Conservation (phyloP, 1,284 basidiomycete genomes). For the Singerocomus inundabilis region DNA sequence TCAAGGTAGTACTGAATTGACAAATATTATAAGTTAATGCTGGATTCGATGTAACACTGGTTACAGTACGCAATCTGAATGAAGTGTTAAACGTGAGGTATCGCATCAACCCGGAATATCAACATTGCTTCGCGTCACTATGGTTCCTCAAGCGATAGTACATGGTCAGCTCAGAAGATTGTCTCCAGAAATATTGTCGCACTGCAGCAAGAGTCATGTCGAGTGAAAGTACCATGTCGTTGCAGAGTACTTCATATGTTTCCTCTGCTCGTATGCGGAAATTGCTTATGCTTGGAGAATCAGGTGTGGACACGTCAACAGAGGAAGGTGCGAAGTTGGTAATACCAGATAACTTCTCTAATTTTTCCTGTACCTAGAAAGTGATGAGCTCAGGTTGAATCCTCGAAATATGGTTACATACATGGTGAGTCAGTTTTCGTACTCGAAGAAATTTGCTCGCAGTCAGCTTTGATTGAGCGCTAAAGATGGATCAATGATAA, state of each 20-base stretch:
- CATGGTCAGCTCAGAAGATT: constrained; percentile 78
- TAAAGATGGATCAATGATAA: constrained; percentile 26
- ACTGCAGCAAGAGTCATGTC: constrained; percentile 89
- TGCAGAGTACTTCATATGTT: constrained; percentile 85
- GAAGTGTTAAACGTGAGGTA: neutral
- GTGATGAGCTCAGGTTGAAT: constrained; percentile 9
- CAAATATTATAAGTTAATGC: constrained; percentile 29
- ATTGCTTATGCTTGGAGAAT: constrained; percentile 21
- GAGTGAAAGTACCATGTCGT: constrained; percentile 74
- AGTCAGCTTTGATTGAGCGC: constrained; percentile 81
- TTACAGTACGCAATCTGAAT: constrained; percentile 1
- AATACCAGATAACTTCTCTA: constrained; percentile 55
- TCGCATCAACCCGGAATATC: constrained; percentile 4
- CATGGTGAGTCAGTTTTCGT: constrained; percentile 81
- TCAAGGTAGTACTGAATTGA: constrained; percentile 1
- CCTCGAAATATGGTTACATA: constrained; percentile 38
- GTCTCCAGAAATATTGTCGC: constrained; percentile 84
- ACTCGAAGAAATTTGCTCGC: constrained; percentile 85
- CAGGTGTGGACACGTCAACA: constrained; percentile 42
- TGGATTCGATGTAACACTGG: constrained; percentile 2
- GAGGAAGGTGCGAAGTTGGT: constrained; percentile 25
- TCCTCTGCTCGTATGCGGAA: constrained; percentile 59
- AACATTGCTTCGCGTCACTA: constrained; percentile 1
- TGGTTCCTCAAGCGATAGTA: constrained; percentile 65
- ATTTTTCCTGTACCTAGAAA: constrained; percentile 78